These are phyloP conservation scores for Penicillium goetzii DNA, from an alignment of 495 filamentous ascomycete species.

Conservation along the genomic window DNA sequence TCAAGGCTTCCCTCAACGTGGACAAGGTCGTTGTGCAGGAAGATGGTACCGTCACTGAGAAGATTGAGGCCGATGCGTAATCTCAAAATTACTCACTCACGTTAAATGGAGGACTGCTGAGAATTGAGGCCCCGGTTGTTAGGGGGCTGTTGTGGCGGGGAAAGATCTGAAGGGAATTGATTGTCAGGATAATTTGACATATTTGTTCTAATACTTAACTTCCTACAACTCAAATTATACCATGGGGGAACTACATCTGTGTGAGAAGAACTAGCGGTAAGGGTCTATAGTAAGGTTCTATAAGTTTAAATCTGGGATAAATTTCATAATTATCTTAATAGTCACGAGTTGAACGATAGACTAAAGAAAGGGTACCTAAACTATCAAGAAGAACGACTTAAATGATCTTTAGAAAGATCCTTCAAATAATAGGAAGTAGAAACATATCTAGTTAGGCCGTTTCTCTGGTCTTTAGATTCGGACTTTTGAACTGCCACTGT, in stretches of 20 bases:
- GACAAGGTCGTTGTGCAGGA: conserved; percentile 57
- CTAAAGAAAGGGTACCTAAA: too few species aligned
- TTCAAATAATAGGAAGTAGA: too few species aligned
- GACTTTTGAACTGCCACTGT: too few species aligned
- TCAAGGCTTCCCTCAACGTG: conserved; percentile 60
- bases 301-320: too few species aligned
- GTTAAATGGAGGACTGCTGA: neutral
- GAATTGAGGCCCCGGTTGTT: neutral
- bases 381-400: too few species aligned
- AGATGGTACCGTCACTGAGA: conserved; percentile 58
- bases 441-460: too few species aligned
- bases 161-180: neutral
- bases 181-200: conserved; percentile 4
- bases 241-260: neutral
- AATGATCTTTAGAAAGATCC: too few species aligned
- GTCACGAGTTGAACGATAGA: too few species aligned
- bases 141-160: conserved; percentile 3
- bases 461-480: too few species aligned
- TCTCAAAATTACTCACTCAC: neutral
- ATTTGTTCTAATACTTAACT: conserved; percentile 8
- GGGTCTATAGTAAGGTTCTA: too few species aligned
- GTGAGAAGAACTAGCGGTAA: too few species aligned
- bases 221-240: conserved; percentile 3
- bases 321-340: too few species aligned
- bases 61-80: conserved; percentile 60